Evolutionary conservation across 805 yeast species (phyloP), one percentile per base, ranked within the genome.

Genomic region (Candida argentea): DNA sequence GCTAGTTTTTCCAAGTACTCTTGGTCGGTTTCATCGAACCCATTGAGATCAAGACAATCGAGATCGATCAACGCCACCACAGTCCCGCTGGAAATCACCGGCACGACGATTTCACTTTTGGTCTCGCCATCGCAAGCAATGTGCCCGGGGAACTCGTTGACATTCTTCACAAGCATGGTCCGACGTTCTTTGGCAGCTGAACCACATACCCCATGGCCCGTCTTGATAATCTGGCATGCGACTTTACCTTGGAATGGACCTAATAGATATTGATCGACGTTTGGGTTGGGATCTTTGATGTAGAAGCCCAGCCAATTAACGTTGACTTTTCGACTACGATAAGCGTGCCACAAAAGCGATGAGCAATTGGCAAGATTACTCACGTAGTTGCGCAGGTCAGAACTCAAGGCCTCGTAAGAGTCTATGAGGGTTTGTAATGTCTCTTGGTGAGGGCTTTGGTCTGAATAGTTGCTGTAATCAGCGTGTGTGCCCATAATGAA

Each of bases 171-270:
- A 5, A 86, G 45, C 46, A 85, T 94, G 1, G 94, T 80, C 24
- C 50, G 30, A 31, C 53, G 52, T 1, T 59, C 37, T 0, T 46
- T 35, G 0, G 94, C 95, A 2, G 95, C 94, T 1, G 71, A 58
- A 4, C 98, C 97, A 57, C 97, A 91, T 1, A 89, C 97, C 9
- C 98, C 98, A 33, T 57, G 65, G 4, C 95, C 95, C 28, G 79
- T 58, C 31, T 58, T 46, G 33, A 89, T 91, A 16, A 58, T 57
- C 52, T 91, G 97, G 44, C 98, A 89, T 0, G 97, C 97, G 3
- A 89, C 96, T 51, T 85, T 85, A 4, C 98, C 98, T 52, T 84
- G 94, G 52, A 89, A 89, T 9, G 98, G 98, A 1, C 93, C 98
- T 21, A 89, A 59, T 14, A 83, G 65, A 28, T 91, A 59, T 43